Evolutionary conservation across 2,329 filamentous ascomycete genomes (phyloP).

Genomic region (Teratosphaeria destructans): DNA sequence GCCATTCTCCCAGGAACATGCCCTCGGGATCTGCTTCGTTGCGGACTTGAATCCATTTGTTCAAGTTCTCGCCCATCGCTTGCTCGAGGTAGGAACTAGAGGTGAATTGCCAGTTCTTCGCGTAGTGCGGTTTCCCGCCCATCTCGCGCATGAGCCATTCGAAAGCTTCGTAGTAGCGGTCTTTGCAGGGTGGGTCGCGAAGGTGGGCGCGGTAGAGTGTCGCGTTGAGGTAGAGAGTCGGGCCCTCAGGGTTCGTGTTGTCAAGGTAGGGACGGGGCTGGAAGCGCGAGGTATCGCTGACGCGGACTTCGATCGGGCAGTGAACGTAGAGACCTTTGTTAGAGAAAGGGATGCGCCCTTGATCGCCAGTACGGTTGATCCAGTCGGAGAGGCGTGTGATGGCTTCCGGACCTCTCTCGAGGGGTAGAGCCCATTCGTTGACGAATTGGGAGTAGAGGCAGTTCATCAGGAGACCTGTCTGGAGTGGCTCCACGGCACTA

Average conservation of each 20-base stretch:
- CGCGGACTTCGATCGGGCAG: slow-evolving; percentile 84
- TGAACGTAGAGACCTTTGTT: slow-evolving; percentile 73
- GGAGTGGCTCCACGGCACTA: slow-evolving; percentile 68
- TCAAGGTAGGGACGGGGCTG: slow-evolving; percentile 58
- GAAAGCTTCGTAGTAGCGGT: slow-evolving; percentile 78
- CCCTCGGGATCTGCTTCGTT: slow-evolving; percentile 66
- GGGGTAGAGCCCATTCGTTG: slow-evolving; percentile 92
- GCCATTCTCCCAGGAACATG: slow-evolving; percentile 87
- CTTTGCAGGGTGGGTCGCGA: slow-evolving; percentile 63
- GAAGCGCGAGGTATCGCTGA: slow-evolving; percentile 55
- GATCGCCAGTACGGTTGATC: slow-evolving; percentile 65
- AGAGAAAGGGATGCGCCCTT: slow-evolving; percentile 63
- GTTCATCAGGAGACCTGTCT: slow-evolving; percentile 82
- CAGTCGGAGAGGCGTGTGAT: slow-evolving; percentile 74
- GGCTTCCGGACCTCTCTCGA: slow-evolving; percentile 77
- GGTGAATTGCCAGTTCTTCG: slow-evolving; percentile 70
- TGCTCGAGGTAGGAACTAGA: slow-evolving; percentile 49
- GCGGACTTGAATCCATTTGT: slow-evolving; percentile 57
- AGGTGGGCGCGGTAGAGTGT: slow-evolving; percentile 78
- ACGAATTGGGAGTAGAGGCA: slow-evolving; percentile 98
- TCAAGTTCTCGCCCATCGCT: slow-evolving; percentile 60
- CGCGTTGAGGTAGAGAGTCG: slow-evolving; percentile 80
- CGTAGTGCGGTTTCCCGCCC: slow-evolving; percentile 78
- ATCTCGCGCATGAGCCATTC: slow-evolving; percentile 84
- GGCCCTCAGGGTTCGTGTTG: slow-evolving; percentile 55